Evolutionary conservation across 2,329 filamentous ascomycete species (phyloP).

Genomic region (Beauveria rudraprayagi): DNA sequence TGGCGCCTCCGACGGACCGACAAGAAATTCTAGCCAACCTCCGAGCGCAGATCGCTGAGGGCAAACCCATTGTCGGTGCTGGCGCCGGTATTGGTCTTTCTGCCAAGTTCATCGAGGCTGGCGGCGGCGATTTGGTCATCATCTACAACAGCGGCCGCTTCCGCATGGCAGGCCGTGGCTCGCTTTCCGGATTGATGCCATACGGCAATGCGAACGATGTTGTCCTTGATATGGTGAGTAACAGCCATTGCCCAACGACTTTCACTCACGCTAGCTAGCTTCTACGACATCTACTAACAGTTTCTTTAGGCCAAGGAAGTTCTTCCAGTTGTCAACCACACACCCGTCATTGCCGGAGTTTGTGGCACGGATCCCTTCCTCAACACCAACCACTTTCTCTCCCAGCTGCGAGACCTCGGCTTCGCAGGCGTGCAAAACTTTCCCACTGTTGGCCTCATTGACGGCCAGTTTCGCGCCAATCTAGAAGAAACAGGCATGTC

Average conservation of each 20-base stretch:
- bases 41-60: slow-evolving; percentile 43
- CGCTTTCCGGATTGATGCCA: slow-evolving; percentile 61
- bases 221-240: slow-evolving; percentile 56
- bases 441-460: slow-evolving; percentile 63
- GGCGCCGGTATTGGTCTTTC: slow-evolving; percentile 63
- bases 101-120: slow-evolving; percentile 62
- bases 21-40: slow-evolving; percentile 48
- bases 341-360: slow-evolving; percentile 62
- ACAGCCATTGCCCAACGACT: background rate
- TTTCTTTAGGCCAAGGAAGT: slow-evolving; percentile 49
- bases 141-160: slow-evolving; percentile 67
- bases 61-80: slow-evolving; percentile 57
- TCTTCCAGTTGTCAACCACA: slow-evolving; percentile 53
- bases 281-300: background rate
- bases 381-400: slow-evolving; percentile 51
- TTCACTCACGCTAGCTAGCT: background rate
- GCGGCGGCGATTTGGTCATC: slow-evolving; percentile 61
- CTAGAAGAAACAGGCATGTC: slow-evolving; percentile 68
- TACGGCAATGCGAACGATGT: slow-evolving; percentile 64
- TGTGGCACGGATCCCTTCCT: slow-evolving; percentile 65
- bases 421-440: slow-evolving; percentile 68
- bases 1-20: slow-evolving; percentile 51
- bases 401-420: slow-evolving; percentile 51
- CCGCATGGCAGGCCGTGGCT: slow-evolving; percentile 64
- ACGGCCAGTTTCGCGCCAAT: slow-evolving; percentile 57